Percentiles rank a stretch among this genome's conserved stretches.
Evolutionary conservation across 768 basidiomycete genomes (phyloP).

Genomic region (Suillus fuscotomentosus): DNA sequence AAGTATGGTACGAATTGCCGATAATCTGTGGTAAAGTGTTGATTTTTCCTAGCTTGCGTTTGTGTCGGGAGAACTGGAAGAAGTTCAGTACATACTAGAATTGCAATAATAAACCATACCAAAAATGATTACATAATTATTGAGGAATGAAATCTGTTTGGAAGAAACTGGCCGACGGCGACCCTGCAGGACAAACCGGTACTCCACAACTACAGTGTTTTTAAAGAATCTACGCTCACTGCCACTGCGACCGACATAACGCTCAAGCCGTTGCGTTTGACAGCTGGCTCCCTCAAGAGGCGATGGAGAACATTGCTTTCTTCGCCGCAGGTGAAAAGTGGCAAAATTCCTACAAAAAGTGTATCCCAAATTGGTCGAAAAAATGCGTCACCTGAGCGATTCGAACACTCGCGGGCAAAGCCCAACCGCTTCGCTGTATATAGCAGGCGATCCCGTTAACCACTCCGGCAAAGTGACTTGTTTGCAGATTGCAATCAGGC

Average conservation of each 20-base stretch:
- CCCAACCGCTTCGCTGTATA: conserved; percentile 47
- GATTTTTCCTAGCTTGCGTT: too few species aligned
- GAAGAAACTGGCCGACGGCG: not conserved
- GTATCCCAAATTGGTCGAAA: conserved; percentile 17
- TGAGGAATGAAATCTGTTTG: too few species aligned
- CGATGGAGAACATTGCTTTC: conserved; percentile 77
- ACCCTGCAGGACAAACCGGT: not conserved
- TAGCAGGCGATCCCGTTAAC: conserved; percentile 88
- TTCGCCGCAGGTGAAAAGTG: conserved; percentile 41
- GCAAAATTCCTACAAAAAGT: not conserved
- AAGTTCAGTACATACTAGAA: too few species aligned
- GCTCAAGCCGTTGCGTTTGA: conserved; percentile 13
- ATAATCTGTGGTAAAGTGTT: too few species aligned
- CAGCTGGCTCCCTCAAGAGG: conserved; percentile 61
- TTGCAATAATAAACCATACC: too few species aligned
- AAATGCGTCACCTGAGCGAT: conserved; percentile 58
- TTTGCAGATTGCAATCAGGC: not conserved
- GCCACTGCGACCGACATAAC: not conserved
- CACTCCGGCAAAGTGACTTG: conserved; percentile 91
- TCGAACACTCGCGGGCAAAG: conserved; percentile 64
- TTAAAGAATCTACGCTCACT: not conserved
- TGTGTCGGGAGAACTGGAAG: too few species aligned
- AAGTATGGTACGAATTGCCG: too few species aligned
- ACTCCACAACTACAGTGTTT: not conserved
- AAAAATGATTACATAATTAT: too few species aligned